Percentiles rank a stretch among this genome's conserved stretches.
These are phyloP conservation scores for Trichoderma sp. DNA, from an alignment of 2,329 filamentous ascomycete species.

Conservation along the genomic window DNA sequence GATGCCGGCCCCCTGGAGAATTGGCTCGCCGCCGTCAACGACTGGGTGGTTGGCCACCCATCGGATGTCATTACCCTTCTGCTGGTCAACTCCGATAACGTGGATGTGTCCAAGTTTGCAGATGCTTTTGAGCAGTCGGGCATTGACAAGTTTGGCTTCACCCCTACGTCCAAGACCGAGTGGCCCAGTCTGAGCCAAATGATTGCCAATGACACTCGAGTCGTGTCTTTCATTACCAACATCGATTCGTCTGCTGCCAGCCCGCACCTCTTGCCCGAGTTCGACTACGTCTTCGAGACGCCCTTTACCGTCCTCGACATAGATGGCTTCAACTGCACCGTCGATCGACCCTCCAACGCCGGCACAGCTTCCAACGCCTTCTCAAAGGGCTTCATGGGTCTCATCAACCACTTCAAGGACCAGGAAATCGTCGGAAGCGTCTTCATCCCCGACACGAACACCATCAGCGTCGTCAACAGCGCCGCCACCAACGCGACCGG, in stretches of 20 bases:
- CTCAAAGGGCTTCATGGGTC: conserved; percentile 63
- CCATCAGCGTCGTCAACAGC: conserved; percentile 68
- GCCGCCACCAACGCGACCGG: conserved; percentile 58
- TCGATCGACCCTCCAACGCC: conserved; percentile 65
- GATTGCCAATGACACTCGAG: conserved; percentile 65
- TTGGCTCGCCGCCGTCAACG: conserved; percentile 67
- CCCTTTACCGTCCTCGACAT: conserved; percentile 65
- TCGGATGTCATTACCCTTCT: conserved; percentile 78
- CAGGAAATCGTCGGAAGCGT: conserved; percentile 57
- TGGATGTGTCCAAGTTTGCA: conserved; percentile 58
- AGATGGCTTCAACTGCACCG: conserved; percentile 71
- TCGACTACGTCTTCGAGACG: conserved; percentile 73
- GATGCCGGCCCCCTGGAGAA: conserved; percentile 68
- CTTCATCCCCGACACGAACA: conserved; percentile 62
- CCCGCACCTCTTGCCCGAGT: conserved; percentile 67
- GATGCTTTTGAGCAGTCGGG: conserved; percentile 60
- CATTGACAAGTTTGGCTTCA: conserved; percentile 65
- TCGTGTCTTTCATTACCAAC: conserved; percentile 71
- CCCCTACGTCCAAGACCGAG: conserved; percentile 50
- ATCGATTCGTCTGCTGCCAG: conserved; percentile 47
- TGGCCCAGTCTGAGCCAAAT: conserved; percentile 76
- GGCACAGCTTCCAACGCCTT: conserved; percentile 57
- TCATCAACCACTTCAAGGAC: conserved; percentile 84
- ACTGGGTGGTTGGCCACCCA: conserved; percentile 70
- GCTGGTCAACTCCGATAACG: conserved; percentile 70